Base-by-base conservation (phyloP, 768 basidiomycete genomes). In the Xerocomellus amylosporus region DNA sequence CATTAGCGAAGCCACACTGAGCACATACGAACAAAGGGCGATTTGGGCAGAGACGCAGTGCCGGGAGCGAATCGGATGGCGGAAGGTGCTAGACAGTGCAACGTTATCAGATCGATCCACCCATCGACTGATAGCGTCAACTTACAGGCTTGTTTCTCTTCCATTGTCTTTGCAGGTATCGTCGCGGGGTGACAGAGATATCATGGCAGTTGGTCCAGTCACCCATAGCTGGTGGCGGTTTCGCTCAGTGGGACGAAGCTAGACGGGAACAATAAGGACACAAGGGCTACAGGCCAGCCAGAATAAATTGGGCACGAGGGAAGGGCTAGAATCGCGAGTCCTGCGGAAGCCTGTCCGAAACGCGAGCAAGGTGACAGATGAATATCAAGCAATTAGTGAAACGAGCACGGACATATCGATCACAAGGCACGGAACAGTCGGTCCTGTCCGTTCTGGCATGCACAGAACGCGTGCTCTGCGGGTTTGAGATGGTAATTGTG, bases 21-120 rank as follows among this genome's bases (percentile, higher is more conserved):
- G 56, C 68, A 67, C 79, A 80, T n/a, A 71, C 72, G 58, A 80
- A 80, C 46, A 75, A 62, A 0, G 78, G 77, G 48, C 77, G 71
- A 56, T 71, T 65, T 36, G 62, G 76, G n/a, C 69, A 62, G 17
- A 79, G 67, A 53, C 74, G 73, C 12, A 80, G 71, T 9, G 71
- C 70, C 20, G 80, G 80, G 41, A 81, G 69, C 28, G 79, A 81
- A 58, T 73, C 72, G 30, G 77, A 75, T 54, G 76, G 74, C 17
- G 70, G 67, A 22, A 81, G 67, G 60, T 78, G 63, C 79, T 81
- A 49, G 42, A 56, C 38, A 34, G 13, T 17, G 45, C 39, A 31
- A 30, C 26, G 28, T 59, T 22, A 64, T 62, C 14, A 55, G 56
- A 63, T 54, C 50, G 56, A 58, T 64, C 50, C 53, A 12, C 47